Evolutionary conservation across 2,329 filamentous ascomycete genomes (phyloP).

Genomic region (Arthrobotrys sinensis): DNA sequence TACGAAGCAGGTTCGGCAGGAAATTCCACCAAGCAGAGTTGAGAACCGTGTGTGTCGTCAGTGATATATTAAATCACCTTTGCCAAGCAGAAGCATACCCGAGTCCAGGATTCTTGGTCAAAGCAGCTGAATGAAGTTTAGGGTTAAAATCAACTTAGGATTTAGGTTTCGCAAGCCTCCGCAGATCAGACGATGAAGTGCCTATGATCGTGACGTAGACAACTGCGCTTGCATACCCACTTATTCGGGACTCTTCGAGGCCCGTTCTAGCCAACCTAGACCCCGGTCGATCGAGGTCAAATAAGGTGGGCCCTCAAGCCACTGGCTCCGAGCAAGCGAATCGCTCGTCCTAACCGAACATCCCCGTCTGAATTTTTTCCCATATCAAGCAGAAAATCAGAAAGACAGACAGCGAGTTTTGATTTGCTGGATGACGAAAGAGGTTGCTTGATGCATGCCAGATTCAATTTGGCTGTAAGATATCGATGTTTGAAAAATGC

Average conservation of each 20-base stretch:
- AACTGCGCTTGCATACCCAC: conserved; percentile 10
- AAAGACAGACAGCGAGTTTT: conserved; percentile 21
- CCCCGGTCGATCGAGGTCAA: conserved; percentile 32
- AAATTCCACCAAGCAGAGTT: not conserved
- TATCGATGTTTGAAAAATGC: conserved; percentile 24
- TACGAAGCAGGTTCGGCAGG: not conserved
- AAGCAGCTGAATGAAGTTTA: not conserved
- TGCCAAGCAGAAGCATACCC: not conserved
- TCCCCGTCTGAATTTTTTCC: conserved; percentile 25
- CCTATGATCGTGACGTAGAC: conserved; percentile 25
- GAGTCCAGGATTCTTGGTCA: not conserved
- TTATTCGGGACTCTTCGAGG: conserved; percentile 32
- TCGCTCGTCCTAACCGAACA: conserved; percentile 34
- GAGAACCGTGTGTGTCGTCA: not conserved
- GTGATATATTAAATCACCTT: not conserved
- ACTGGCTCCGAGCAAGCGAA: conserved; percentile 43
- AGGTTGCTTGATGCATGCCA: conserved; percentile 5
- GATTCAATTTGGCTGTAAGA: conserved; percentile 7
- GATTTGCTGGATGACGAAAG: conserved; percentile 28
- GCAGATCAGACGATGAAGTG: not conserved
- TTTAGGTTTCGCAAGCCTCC: not conserved
- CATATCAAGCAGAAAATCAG: conserved; percentile 10
- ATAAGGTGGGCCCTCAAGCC: conserved; percentile 40
- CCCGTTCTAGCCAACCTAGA: conserved; percentile 39
- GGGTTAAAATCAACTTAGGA: not conserved